Evolutionary conservation across 768 basidiomycete species (phyloP).

Genomic region (Amanita molliuscula): DNA sequence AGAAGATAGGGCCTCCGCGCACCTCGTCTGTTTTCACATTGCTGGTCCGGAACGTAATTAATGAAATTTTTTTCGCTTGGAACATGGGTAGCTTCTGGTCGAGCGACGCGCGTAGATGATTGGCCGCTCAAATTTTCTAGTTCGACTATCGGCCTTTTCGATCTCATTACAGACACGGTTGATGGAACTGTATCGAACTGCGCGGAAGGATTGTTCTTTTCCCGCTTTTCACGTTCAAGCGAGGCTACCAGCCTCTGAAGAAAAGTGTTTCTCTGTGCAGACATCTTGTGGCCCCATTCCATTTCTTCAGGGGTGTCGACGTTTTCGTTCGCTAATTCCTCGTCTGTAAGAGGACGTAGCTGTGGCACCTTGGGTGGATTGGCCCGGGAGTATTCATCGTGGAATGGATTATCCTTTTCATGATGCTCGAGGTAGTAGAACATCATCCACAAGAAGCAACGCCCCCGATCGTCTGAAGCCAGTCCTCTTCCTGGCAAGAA

Average conservation of each 20-base stretch:
- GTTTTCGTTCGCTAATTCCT: constrained; percentile 57
- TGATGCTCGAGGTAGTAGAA: constrained; percentile 73
- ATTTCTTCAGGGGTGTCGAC: constrained; percentile 71
- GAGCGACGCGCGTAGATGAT: not conserved
- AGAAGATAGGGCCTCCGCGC: not conserved
- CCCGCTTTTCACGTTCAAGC: constrained; percentile 40
- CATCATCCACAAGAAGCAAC: constrained; percentile 75
- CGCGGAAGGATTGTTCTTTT: constrained; percentile 20
- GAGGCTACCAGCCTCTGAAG: constrained; percentile 57
- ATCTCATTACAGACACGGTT: not conserved
- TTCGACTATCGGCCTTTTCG: not conserved
- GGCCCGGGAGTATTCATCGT: constrained; percentile 48
- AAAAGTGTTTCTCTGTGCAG: constrained; percentile 58
- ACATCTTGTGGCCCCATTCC: constrained; percentile 71
- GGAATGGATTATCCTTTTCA: constrained; percentile 60
- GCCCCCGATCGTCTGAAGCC: constrained; percentile 63
- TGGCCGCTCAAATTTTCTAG: not conserved
- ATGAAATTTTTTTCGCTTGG: constrained; percentile 3
- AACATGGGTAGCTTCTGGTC: not conserved
- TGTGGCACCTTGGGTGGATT: constrained; percentile 57
- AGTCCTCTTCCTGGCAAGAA: constrained; percentile 66
- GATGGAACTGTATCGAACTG: constrained; percentile 34
- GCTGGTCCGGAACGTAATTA: not conserved
- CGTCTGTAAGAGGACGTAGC: constrained; percentile 41
- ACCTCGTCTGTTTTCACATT: not conserved